Conservation (phyloP, 2,329 filamentous ascomycete genomes). For the Sporothrix luriei region DNA sequence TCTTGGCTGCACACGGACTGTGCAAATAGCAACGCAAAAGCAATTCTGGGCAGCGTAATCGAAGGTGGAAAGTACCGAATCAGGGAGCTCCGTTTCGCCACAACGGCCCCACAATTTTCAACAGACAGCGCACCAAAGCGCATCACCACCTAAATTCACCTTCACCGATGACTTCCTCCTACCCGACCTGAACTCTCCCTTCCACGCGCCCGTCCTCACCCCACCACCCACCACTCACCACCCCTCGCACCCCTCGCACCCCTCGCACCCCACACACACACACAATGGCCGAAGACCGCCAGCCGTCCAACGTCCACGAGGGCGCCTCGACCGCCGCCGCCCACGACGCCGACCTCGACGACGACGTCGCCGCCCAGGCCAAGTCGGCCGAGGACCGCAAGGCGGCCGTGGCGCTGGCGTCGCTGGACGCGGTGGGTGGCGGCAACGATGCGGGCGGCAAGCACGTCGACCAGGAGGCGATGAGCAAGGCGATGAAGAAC, state of each 20-base stretch:
- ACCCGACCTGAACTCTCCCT: not conserved
- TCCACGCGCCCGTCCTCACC: not conserved
- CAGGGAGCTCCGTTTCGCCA: conserved; percentile 2
- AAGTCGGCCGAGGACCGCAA: conserved; percentile 77
- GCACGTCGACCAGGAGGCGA: conserved; percentile 69
- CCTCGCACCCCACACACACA: too few relatives aligned
- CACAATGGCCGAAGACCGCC: conserved; percentile 60
- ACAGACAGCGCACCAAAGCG: not conserved
- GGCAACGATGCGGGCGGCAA: conserved; percentile 54
- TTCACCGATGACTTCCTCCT: not conserved
- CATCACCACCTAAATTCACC: conserved; percentile 12
- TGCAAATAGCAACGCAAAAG: not conserved
- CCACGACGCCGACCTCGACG: conserved; percentile 61
- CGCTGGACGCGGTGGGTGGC: conserved; percentile 60
- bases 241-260: too few relatives aligned
- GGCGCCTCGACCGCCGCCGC: conserved; percentile 61
- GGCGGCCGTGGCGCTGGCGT: conserved; percentile 71
- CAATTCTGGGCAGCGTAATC: not conserved
- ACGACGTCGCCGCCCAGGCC: conserved; percentile 54
- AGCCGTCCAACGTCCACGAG: conserved; percentile 61
- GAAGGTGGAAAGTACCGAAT: not conserved
- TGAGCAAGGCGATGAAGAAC: conserved; percentile 71
- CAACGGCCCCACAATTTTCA: not conserved
- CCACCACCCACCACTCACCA: not conserved
- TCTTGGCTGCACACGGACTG: not conserved